phyloP scores from a whole-genome alignment of 2,329 filamentous ascomycete genomes.

The Aspergillus sp. region DNA sequence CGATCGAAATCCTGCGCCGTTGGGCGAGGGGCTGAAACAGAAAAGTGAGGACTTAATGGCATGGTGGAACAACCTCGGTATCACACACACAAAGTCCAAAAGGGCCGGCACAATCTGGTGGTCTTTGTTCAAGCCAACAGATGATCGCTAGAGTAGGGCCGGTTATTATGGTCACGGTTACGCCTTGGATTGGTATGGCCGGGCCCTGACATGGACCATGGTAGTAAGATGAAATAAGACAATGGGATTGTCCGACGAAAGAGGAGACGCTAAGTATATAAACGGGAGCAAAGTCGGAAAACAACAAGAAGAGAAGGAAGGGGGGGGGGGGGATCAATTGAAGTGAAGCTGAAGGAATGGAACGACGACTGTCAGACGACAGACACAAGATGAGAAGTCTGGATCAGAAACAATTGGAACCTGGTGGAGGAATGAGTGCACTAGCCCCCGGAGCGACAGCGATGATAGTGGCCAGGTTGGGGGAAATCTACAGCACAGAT shows the following conservation, averaged over 20 bases:
- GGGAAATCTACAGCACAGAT: background rate
- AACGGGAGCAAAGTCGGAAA: conserved; percentile 5
- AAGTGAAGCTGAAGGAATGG: conserved; percentile 11
- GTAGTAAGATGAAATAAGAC: conserved; percentile 10
- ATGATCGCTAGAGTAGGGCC: background rate
- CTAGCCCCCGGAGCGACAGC: conserved; percentile 1
- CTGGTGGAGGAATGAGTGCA: conserved; percentile 6
- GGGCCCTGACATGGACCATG: conserved; percentile 17
- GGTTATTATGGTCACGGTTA: conserved; percentile 13
- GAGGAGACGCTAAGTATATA: conserved; percentile 7
- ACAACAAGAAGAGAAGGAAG: background rate
- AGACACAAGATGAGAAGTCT: conserved; percentile 6
- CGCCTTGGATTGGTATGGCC: conserved; percentile 14
- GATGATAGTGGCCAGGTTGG: background rate
- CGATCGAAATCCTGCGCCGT: conserved; percentile 26
- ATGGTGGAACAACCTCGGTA: conserved; percentile 9
- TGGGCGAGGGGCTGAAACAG: conserved; percentile 12
- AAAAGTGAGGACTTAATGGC: conserved; percentile 14
- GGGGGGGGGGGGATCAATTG: background rate
- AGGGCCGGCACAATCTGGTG: background rate
- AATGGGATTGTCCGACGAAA: conserved; percentile 3
- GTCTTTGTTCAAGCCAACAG: background rate
- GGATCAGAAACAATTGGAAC: conserved; percentile 12
- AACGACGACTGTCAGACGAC: conserved; percentile 9
- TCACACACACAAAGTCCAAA: conserved; percentile 2